phyloP scores from a whole-genome alignment of 345 rosid species.

The Ricinus communis region DNA sequence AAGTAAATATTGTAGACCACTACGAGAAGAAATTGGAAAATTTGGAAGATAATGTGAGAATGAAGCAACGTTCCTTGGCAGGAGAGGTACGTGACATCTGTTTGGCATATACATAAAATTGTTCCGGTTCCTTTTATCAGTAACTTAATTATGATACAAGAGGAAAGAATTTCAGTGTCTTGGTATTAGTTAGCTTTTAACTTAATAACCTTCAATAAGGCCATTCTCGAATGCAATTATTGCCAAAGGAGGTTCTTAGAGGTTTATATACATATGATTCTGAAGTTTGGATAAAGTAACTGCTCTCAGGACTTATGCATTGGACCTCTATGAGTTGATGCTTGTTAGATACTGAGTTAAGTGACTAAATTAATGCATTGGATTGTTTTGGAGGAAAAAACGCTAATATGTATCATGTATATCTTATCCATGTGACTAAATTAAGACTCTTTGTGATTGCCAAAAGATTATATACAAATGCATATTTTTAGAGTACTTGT shows the following conservation, averaged over 20 bases:
- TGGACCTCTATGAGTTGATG: background rate
- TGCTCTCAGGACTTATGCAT: background rate
- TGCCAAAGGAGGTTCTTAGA: constrained; percentile 1
- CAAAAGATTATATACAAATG: background rate
- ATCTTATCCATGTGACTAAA: background rate
- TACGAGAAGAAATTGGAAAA: constrained; percentile 65
- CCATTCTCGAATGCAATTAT: background rate
- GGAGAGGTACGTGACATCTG: constrained; percentile 52
- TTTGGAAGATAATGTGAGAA: constrained; percentile 59
- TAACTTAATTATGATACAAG: background rate
- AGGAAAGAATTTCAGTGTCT: background rate
- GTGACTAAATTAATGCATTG: background rate
- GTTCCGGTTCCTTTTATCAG: background rate
- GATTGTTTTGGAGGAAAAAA: background rate
- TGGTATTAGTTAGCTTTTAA: background rate
- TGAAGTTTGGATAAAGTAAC: background rate
- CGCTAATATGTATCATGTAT: background rate
- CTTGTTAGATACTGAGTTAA: background rate
- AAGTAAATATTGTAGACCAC: constrained; percentile 57
- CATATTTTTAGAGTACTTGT: background rate
- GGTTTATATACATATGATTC: background rate
- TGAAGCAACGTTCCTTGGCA: constrained; percentile 49
- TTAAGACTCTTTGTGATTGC: background rate
- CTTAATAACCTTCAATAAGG: background rate
- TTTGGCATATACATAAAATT: background rate